phyloP scores from a whole-genome alignment of 2,329 filamentous ascomycete species.

The Pleurostoma richardsiae region DNA sequence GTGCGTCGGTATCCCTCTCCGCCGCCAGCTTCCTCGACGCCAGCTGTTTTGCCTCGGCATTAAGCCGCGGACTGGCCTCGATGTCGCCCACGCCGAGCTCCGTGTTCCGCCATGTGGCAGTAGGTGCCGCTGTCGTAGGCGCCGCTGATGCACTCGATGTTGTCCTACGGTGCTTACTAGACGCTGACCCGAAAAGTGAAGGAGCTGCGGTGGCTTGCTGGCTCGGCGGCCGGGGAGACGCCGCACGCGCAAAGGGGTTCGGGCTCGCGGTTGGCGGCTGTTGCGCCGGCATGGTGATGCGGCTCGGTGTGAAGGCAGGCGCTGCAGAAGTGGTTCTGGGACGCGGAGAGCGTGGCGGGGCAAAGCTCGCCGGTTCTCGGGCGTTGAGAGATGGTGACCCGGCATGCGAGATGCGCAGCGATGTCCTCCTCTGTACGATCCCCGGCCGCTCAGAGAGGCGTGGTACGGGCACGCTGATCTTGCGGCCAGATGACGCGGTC shows the following conservation, averaged over 20 bases:
- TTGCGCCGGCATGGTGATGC: slow-evolving; percentile 33
- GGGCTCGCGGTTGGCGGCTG: slow-evolving; percentile 10
- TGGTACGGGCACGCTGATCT: slow-evolving; percentile 3
- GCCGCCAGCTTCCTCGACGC: slow-evolving; percentile 67
- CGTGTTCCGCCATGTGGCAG: slow-evolving; percentile 9
- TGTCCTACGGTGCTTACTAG: slow-evolving; percentile 34
- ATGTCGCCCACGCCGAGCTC: slow-evolving; percentile 14
- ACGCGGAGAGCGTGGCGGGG: slow-evolving; percentile 37
- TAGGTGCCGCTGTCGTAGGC: slow-evolving; percentile 17
- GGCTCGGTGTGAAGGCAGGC: slow-evolving; percentile 30
- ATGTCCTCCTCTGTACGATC: slow-evolving; percentile 23
- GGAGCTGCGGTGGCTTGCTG: slow-evolving; percentile 11
- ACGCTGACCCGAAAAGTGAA: slow-evolving; percentile 4
- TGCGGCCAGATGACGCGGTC: background rate
- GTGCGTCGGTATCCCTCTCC: slow-evolving; percentile 73
- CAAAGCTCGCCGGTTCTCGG: slow-evolving; percentile 47
- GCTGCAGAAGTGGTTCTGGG: slow-evolving; percentile 12
- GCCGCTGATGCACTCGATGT: slow-evolving; percentile 39
- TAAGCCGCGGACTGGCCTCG: slow-evolving; percentile 43
- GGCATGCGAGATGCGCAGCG: slow-evolving; percentile 36
- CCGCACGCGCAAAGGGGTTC: slow-evolving; percentile 12
- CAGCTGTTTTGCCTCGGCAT: slow-evolving; percentile 67
- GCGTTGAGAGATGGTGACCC: slow-evolving; percentile 35
- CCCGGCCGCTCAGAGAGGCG: slow-evolving; percentile 16
- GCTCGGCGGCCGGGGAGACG: slow-evolving; percentile 11